Percentiles rank a stretch among this genome's conserved stretches.
These are phyloP conservation scores for Penicillium parvum DNA, from an alignment of 495 filamentous ascomycete genomes.

Conservation along the genomic window DNA sequence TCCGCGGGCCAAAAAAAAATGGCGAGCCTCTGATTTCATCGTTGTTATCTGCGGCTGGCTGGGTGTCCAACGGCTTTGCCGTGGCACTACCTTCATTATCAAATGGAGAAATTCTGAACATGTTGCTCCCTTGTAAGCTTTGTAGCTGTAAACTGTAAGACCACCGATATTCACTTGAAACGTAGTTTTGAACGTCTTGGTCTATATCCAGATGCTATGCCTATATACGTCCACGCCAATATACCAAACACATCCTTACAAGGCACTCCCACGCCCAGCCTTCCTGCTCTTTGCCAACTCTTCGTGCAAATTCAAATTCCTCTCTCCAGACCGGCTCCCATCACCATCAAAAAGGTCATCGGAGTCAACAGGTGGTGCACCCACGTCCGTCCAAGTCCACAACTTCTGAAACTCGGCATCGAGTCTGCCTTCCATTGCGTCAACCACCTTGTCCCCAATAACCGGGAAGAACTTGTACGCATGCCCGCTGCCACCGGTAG, in stretches of 20 bases:
- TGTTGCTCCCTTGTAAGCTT: not conserved
- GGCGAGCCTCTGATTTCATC: constrained; percentile 11
- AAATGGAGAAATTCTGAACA: constrained; percentile 13
- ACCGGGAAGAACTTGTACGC: constrained; percentile 88
- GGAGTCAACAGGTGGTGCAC: constrained; percentile 24
- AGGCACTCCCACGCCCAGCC: constrained; percentile 17
- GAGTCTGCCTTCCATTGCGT: constrained; percentile 55
- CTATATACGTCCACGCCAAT: not conserved
- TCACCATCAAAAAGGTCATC: constrained; percentile 48
- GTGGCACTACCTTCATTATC: constrained; percentile 18
- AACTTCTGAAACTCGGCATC: constrained; percentile 55
- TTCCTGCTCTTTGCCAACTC: constrained; percentile 40
- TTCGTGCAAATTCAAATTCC: constrained; percentile 30
- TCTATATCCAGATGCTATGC: not conserved
- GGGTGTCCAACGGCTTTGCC: constrained; percentile 14
- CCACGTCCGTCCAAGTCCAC: constrained; percentile 59
- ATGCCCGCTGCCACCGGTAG: constrained; percentile 83
- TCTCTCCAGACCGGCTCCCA: constrained; percentile 31
- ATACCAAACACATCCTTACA: constrained; percentile 15
- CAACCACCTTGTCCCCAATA: constrained; percentile 71
- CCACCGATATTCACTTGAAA: too few relatives aligned
- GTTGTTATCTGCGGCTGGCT: constrained; percentile 4
- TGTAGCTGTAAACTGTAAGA: too few relatives aligned
- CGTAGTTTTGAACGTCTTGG: not conserved
- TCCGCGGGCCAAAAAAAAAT: constrained; percentile 29